A percentile compares a stretch with the other conserved stretches of the same genome.
These are phyloP conservation scores for Cunninghamia lanceolata DNA, from an alignment of 75 land plant genomes.

Conservation along the genomic window DNA sequence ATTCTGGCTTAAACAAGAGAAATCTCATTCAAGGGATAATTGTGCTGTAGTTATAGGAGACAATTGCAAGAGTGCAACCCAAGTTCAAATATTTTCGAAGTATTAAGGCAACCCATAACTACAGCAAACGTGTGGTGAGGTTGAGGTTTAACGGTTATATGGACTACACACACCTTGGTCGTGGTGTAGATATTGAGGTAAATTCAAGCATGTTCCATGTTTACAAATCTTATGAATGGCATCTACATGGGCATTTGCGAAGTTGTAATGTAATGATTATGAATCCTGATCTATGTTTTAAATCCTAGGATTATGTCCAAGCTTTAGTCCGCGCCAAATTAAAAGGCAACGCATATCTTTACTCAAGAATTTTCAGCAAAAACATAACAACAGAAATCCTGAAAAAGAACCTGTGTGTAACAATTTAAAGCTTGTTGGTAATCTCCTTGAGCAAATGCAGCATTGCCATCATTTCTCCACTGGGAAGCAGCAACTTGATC, in stretches of 20 bases:
- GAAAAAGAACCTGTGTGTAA: conserved; percentile 56
- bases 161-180: too few relatives aligned
- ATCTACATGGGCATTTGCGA: neutral
- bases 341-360: neutral
- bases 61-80: neutral
- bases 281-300: neutral
- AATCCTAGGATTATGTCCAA: neutral
- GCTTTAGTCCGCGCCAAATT: neutral
- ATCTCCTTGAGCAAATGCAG: conserved; percentile 48
- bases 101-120: neutral
- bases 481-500: conserved; percentile 38
- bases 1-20: neutral
- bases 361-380: neutral
- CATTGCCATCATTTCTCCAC: conserved; percentile 60
- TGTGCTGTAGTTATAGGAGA: neutral
- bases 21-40: neutral
- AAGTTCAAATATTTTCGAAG: neutral
- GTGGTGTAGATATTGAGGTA: neutral
- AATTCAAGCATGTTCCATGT: neutral
- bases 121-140: neutral
- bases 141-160: too few relatives aligned
- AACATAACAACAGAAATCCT: neutral
- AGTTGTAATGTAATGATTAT: neutral
- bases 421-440: conserved; percentile 36
- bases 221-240: neutral